Base-by-base conservation (phyloP, 2,329 filamentous ascomycete species). In the Cadophora gregata region DNA sequence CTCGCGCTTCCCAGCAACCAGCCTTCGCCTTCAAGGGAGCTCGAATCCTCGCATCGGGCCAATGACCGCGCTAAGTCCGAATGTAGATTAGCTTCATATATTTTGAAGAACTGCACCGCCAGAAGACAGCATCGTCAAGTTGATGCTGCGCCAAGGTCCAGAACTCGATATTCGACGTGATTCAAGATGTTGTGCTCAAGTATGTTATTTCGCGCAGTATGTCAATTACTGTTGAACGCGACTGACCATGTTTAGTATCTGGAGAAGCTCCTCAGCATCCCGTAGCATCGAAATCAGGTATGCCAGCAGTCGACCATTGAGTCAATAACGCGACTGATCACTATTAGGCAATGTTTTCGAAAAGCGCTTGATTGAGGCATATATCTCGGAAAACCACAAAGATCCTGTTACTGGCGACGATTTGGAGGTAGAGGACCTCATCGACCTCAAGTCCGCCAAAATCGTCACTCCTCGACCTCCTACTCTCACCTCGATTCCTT, bases 251-350 rank as follows among this genome's bases (percentile, higher is more conserved):
- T 38, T 51, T 53, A 97, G 95, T 99, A 80, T 99, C 96, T 70
- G 96, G 96, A 82, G 95, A 97, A 86, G 90, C 93, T 82, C 95
- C 96, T 72, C 92, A 97, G 82, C 90, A 93, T 81, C 94, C 96
- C 64, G 95, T 98, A 73, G 92, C 93, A 77, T 99, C 92, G 80
- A 97, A 97, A 83, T 96, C 93, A 77, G 94, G 93, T 93, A 83
- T 75, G 88, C 82, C 69, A 58, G 75, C 50, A 68, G 60, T 63
- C 67, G 55, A 67, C 21, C 61, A 58, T 36, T 62, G 53, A 69
- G 62, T 63, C 62, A 62, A 67, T 47, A 69, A 70, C 60, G 55
- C 62, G 38, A 58, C 64, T 72, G 69, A 74, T 56, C 31, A 67
- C 66, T 60, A 25, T 31, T 77, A 93, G 93, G 95, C 75, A 90